Percentiles rank a stretch among this genome's conserved stretches.
phyloP scores from a whole-genome alignment of 768 basidiomycete genomes.

The Obba rivulosa region DNA sequence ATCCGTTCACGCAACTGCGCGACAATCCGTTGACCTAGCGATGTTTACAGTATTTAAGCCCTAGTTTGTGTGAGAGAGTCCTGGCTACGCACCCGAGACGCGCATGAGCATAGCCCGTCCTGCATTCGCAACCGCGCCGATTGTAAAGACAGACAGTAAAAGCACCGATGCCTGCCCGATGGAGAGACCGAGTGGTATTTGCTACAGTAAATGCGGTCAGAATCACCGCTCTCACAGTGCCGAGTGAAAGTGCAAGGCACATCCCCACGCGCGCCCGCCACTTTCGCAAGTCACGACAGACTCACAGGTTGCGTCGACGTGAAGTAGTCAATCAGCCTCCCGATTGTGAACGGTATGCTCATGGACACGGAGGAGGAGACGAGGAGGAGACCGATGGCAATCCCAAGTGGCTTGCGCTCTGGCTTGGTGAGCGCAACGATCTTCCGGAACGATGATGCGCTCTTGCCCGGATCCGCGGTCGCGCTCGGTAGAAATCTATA shows the following conservation, averaged over 20 bases:
- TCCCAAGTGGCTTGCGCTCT: slow-evolving; percentile 69
- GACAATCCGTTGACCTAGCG: slow-evolving; percentile 78
- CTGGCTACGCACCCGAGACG: slow-evolving; percentile 55
- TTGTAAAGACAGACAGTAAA: slow-evolving; percentile 71
- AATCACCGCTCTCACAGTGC: neutral
- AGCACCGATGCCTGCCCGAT: slow-evolving; percentile 73
- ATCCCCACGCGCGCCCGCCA: neutral
- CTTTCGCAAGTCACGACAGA: too few relatives aligned
- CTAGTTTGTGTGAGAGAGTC: too few relatives aligned
- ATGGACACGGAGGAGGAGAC: slow-evolving; percentile 90
- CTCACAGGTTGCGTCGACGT: slow-evolving; percentile 65
- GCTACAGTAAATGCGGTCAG: slow-evolving; percentile 29
- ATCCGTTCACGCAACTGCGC: slow-evolving; percentile 78
- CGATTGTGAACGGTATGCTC: slow-evolving; percentile 90
- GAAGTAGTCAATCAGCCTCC: slow-evolving; percentile 93
- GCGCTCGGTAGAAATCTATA: slow-evolving; percentile 2
- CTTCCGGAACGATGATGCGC: slow-evolving; percentile 64
- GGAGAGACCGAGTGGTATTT: slow-evolving; percentile 77
- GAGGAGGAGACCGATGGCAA: slow-evolving; percentile 75
- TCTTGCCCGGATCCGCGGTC: slow-evolving; percentile 18
- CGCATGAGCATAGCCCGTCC: slow-evolving; percentile 82
- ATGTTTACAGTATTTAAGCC: too few relatives aligned
- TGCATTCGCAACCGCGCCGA: slow-evolving; percentile 86
- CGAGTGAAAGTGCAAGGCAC: neutral
- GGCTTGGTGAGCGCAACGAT: slow-evolving; percentile 76